Percentiles rank a stretch among this genome's conserved stretches.
Evolutionary conservation across 73 alveolate genomes (phyloP).

Genomic region (Blepharisma stoltei): DNA sequence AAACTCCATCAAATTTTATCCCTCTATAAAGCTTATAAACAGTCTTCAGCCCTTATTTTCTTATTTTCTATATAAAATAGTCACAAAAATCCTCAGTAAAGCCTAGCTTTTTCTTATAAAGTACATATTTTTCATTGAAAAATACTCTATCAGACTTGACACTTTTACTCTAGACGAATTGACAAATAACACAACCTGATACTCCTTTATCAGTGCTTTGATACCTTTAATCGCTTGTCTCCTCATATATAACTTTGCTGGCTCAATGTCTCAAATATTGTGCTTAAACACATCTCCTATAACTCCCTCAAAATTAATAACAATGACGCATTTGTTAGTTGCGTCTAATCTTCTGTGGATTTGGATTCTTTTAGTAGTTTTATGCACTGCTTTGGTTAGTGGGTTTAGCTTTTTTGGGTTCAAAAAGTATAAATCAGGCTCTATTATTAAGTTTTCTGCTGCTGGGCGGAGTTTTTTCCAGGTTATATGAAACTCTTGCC

Average conservation of each 20-base stretch:
- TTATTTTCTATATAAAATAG: no score
- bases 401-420: not conserved
- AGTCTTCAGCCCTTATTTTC: no score
- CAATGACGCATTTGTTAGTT: not conserved
- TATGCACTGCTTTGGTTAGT: not conserved
- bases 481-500: no score
- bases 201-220: not conserved
- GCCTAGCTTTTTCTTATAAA: no score
- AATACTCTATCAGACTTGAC: not conserved
- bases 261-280: not conserved
- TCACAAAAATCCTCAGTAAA: no score
- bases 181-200: not conserved
- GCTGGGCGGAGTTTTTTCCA: no score
- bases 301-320: constrained; percentile 32
- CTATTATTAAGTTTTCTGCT: no score
- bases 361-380: not conserved
- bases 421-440: no score
- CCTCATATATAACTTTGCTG: not conserved
- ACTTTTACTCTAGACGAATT: not conserved
- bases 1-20: constrained; percentile 15
- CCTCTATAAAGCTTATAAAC: no score
- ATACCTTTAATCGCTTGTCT: not conserved
- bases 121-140: not conserved
- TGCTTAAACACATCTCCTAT: constrained; percentile 24
- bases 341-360: not conserved